Percentiles rank a stretch among this genome's conserved stretches.
These are phyloP conservation scores for Schwanniomyces vanrijiae DNA, from an alignment of 805 yeast species.

Conservation along the genomic window DNA sequence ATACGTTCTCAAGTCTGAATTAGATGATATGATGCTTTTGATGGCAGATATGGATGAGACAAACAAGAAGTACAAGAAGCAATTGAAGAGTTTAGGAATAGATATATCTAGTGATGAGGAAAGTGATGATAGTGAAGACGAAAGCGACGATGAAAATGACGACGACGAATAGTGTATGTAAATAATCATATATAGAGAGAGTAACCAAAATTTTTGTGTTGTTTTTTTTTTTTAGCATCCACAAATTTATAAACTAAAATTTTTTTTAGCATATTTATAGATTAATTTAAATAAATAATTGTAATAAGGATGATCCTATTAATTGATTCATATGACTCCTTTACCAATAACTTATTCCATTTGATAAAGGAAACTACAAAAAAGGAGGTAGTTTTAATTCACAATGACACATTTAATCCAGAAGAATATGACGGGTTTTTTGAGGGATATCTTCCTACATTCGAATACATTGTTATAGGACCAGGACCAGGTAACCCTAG, in stretches of 20 bases:
- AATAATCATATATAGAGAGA: background rate
- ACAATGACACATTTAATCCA: slow-evolving; percentile 54
- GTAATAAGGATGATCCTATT: slow-evolving; percentile 55
- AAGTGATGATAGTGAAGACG: slow-evolving; percentile 64
- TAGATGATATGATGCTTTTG: slow-evolving; percentile 75
- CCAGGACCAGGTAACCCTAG: slow-evolving; percentile 97
- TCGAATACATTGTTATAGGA: slow-evolving; percentile 82
- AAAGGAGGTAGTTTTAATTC: slow-evolving; percentile 54
- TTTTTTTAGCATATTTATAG: background rate
- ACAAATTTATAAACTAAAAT: background rate
- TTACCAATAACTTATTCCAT: slow-evolving; percentile 76
- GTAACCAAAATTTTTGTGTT: too few species aligned
- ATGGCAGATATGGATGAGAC: slow-evolving; percentile 77
- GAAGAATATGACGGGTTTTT: slow-evolving; percentile 36
- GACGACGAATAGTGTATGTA: slow-evolving; percentile 9
- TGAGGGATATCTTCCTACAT: slow-evolving; percentile 42
- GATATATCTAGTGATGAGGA: slow-evolving; percentile 70
- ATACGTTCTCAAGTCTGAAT: slow-evolving; percentile 49
- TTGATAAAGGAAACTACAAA: slow-evolving; percentile 56
- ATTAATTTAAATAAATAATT: background rate
- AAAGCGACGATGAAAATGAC: slow-evolving; percentile 39
- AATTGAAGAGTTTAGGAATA: slow-evolving; percentile 52
- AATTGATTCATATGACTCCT: slow-evolving; percentile 94
- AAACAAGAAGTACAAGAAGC: slow-evolving; percentile 54
- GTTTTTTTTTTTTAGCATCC: background rate